Evolutionary conservation across 2,329 filamentous ascomycete species (phyloP), one percentile per base, ranked within the genome.

Genomic region (Colletotrichum eremochloae): DNA sequence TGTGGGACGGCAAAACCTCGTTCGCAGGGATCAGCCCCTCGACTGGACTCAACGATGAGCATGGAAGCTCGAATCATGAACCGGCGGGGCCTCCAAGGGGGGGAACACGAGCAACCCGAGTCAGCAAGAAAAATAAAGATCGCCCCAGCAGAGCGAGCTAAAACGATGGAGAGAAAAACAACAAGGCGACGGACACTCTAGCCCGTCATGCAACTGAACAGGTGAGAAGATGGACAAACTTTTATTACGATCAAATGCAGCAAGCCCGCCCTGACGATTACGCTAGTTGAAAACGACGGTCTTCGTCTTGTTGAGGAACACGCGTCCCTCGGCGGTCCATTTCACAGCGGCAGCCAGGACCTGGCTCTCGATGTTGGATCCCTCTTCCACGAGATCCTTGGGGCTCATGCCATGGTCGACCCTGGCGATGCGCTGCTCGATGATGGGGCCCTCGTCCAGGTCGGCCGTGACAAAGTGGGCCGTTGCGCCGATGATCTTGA

Each of bases 381-480:
- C 94, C 80, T 95, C 93, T 77, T 94, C 91, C 2, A 93, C 92
- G 79, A 96, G 82, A 79, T 92, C 90, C 85, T 93, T 94, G 24
- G 94, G 87, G 77, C 88, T 91, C 89, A 95, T 89, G 75, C 86
- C 88, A 82, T 96, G 94, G 80, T 94, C 92, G 36, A 96, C 93
- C 20, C 93, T 85, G 7, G 91, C 88, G 66, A 96, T 91, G 67
- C 93, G 88, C 87, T 96, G 94, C 87, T 96, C 94, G 76, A 96
- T 96, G 76, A 96, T 96, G 14, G 94, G 94, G 2, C 94, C 94
- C 84, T 96, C 94, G 78, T 96, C 94, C 74, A 96, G 82, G 81
- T 96, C 93, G 38, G 92, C 93, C 1, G 94, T 96, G 75, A 96
- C 94, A 77, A 96, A 96, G 83, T 96, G 94, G 6, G 94, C 94